Percentiles rank a stretch among this genome's conserved stretches.
Evolutionary conservation across 495 filamentous ascomycete species (phyloP).

Genomic region (Xeromyces bisporus): DNA sequence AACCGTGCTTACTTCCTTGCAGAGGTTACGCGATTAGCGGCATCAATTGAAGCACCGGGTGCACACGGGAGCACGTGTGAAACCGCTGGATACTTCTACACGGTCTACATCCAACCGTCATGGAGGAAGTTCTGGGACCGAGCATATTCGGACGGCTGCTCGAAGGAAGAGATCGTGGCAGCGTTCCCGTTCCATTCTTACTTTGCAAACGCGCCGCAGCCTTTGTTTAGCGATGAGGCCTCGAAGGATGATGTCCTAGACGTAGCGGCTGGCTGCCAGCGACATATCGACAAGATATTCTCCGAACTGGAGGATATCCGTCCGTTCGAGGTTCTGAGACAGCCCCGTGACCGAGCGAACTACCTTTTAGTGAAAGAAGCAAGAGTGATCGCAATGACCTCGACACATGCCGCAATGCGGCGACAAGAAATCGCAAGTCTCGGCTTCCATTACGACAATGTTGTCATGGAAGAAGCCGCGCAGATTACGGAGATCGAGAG

Average conservation of each 20-base stretch:
- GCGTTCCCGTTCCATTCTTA: constrained; percentile 81
- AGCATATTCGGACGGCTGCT: constrained; percentile 30
- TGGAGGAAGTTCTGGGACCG: constrained; percentile 74
- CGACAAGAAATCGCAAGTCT: constrained; percentile 76
- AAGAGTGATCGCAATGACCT: constrained; percentile 94
- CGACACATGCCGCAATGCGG: constrained; percentile 96
- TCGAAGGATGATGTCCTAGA: constrained; percentile 56
- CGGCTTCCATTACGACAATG: constrained; percentile 94
- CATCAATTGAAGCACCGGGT: constrained; percentile 67
- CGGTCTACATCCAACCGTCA: constrained; percentile 71
- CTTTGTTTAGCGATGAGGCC: constrained; percentile 51
- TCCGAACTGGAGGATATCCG: constrained; percentile 82
- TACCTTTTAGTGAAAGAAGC: constrained; percentile 92
- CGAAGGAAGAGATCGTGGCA: constrained; percentile 44
- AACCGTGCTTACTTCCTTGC: constrained; percentile 60
- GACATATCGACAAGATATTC: constrained; percentile 84
- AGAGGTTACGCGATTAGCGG: constrained; percentile 77
- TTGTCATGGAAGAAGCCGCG: constrained; percentile 97
- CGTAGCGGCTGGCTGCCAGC: constrained; percentile 69
- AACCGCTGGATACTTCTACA: constrained; percentile 91
- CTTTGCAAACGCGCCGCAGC: constrained; percentile 76
- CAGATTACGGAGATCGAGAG: constrained; percentile 97
- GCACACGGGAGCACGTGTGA: constrained; percentile 91
- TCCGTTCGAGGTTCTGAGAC: constrained; percentile 85
- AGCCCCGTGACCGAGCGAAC: constrained; percentile 79